Conservation (phyloP, 208 protist genomes). For the Acanthamoeba rhysodes region DNA sequence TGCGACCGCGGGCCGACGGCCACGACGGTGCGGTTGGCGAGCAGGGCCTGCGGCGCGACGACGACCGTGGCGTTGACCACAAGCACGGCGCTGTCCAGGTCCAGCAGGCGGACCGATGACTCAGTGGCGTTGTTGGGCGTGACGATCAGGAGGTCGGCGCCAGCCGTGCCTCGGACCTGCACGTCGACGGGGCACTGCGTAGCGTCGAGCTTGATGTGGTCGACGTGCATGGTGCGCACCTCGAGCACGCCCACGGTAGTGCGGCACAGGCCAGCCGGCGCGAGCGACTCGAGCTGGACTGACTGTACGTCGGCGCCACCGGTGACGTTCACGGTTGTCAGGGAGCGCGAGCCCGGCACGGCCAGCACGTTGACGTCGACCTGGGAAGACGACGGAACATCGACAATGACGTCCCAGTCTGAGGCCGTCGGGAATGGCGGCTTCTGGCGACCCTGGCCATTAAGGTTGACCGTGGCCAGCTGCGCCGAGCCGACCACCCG, state of each 20-base stretch:
- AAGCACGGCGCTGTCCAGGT: conserved; percentile 18
- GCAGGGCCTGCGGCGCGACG: background rate
- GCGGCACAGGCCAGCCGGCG: conserved; percentile 3
- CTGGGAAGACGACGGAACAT: background rate
- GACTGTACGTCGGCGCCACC: background rate
- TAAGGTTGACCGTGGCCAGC: conserved; percentile 22
- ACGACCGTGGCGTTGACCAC: conserved; percentile 44
- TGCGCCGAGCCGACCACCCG: conserved; percentile 39
- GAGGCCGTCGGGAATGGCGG: conserved; percentile 22
- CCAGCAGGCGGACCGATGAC: background rate
- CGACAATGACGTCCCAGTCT: conserved; percentile 30
- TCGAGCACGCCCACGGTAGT: conserved; percentile 4
- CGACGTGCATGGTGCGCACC: background rate
- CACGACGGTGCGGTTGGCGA: conserved; percentile 39
- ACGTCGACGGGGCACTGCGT: background rate
- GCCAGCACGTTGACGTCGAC: background rate
- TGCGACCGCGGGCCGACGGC: background rate
- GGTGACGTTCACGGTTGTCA: background rate
- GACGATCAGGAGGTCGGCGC: background rate
- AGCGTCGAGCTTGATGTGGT: conserved; percentile 16
- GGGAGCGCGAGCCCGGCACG: background rate
- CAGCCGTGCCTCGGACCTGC: background rate
- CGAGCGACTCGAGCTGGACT: background rate
- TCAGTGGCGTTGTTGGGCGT: background rate
- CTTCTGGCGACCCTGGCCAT: background rate